phyloP scores from a whole-genome alignment of 2,329 filamentous ascomycete genomes.

The Dichotomopilus funicola region DNA sequence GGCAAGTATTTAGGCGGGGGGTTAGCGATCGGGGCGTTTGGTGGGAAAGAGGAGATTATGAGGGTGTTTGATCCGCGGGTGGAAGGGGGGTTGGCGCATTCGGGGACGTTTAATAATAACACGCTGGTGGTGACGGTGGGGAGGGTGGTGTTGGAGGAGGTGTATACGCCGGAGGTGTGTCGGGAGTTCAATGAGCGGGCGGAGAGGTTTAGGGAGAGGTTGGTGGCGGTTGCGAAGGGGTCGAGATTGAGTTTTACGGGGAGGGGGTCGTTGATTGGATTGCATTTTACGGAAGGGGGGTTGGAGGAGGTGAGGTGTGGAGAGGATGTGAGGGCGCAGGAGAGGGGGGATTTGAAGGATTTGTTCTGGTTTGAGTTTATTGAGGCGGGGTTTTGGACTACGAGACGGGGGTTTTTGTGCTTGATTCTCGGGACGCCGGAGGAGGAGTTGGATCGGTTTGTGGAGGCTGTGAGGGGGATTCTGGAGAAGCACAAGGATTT shows the following conservation, averaged over 20 bases:
- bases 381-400: constrained; percentile 38
- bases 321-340: constrained; percentile 27
- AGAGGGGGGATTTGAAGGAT: constrained; percentile 31
- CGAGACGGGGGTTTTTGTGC: constrained; percentile 36
- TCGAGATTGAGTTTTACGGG: constrained; percentile 26
- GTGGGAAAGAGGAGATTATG: constrained; percentile 47
- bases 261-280: constrained; percentile 21
- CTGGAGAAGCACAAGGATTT: constrained; percentile 19
- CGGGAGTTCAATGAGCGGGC: constrained; percentile 24
- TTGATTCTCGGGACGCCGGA: constrained; percentile 35
- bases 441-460: constrained; percentile 37
- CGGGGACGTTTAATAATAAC: constrained; percentile 60
- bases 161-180: constrained; percentile 26
- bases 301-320: constrained; percentile 25
- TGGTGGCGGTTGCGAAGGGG: constrained; percentile 18
- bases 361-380: constrained; percentile 44
- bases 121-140: constrained; percentile 45
- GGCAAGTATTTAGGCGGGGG: constrained; percentile 56
- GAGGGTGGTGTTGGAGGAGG: constrained; percentile 23
- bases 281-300: constrained; percentile 28
- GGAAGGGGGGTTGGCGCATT: constrained; percentile 39
- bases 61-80: constrained; percentile 42
- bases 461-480: constrained; percentile 32
- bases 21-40: constrained; percentile 53
- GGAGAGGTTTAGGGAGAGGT: constrained; percentile 21